A percentile compares a stretch with the other conserved stretches of the same genome.
Evolutionary conservation across 768 basidiomycete genomes (phyloP).

Genomic region (Boletus sp.): DNA sequence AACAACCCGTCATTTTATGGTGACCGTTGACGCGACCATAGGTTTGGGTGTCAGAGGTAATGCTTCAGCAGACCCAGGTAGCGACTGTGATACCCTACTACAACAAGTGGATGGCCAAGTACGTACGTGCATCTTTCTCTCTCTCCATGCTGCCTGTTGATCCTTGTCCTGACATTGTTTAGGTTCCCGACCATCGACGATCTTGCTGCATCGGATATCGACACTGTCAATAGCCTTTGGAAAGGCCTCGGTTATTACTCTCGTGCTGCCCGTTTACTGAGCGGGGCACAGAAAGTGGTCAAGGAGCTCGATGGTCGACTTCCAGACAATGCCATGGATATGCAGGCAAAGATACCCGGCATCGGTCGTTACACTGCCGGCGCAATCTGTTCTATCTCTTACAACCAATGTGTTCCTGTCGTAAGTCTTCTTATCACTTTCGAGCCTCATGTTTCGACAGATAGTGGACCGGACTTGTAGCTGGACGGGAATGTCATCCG

Average conservation of each 20-base stretch:
- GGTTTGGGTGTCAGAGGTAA: slow-evolving; percentile 92
- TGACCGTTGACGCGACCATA: slow-evolving; percentile 19
- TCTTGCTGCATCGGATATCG: slow-evolving; percentile 68
- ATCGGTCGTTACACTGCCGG: slow-evolving; percentile 89
- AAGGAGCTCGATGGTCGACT: slow-evolving; percentile 62
- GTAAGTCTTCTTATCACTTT: slow-evolving; percentile 44
- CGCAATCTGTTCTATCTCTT: slow-evolving; percentile 83
- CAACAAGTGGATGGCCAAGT: slow-evolving; percentile 82
- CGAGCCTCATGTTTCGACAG: background rate
- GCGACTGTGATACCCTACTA: slow-evolving; percentile 93
- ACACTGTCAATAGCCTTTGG: slow-evolving; percentile 87
- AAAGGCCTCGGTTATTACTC: slow-evolving; percentile 92
- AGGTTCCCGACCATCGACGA: slow-evolving; percentile 82
- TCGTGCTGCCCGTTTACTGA: slow-evolving; percentile 75
- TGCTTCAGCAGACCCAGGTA: slow-evolving; percentile 97
- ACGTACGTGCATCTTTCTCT: slow-evolving; percentile 21
- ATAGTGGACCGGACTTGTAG: slow-evolving; percentile 35
- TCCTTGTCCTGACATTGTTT: background rate
- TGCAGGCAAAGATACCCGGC: slow-evolving; percentile 83
- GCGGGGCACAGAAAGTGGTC: slow-evolving; percentile 79
- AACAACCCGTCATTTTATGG: background rate
- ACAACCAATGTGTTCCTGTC: slow-evolving; percentile 77
- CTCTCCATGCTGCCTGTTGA: background rate
- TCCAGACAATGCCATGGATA: slow-evolving; percentile 73
- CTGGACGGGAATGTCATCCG: slow-evolving; percentile 90